Base-by-base conservation (phyloP, 169 alveolate genomes). In the Plasmodium falciparum region DNA sequence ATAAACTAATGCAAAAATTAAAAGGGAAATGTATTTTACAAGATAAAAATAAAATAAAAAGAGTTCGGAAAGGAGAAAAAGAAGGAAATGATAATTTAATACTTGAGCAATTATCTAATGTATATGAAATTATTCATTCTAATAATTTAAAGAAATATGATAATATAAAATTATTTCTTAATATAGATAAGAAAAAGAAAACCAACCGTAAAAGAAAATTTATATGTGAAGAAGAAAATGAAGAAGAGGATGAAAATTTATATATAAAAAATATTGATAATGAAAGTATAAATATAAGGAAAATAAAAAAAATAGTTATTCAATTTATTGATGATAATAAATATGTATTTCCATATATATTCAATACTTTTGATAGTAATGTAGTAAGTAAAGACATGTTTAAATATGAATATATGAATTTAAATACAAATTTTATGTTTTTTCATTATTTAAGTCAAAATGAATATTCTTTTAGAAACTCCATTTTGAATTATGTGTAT, bases 311-410 rank as follows among this genome's bases (percentile, higher is more conserved):
- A 67, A 33, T 13, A 49, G 22, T 61, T 58, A 39, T 83, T 17
- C 43, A 49, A 39, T 83, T 83, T 83, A 54, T 83, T 26, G 91
- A 83, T 43, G 91, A 83, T 29, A 83, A 83, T 54, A 83, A 69
- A 33, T 83, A 69, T 22, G 91, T 83, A 8, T 83, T 83, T 24
- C 91, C 91, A 0, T 83, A 83, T 13, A 83, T 83, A 39, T 83
- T 61, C 22, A 83, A 83, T 63, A 83, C 91, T 1, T 69, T 83
- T 12, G 85, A 83, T 43, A 33, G 22, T 61, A 69, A 3, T 3
- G 20, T 9, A 29, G 3, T 52, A 17, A 47, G 13, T 63, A 0
- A 2, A 17, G 33, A 20, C 1, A 12, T 13, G 11, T 6, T 56
- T 20, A 17, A 3, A 24, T 83, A 83, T 47, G 91, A 83, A 6